Evolutionary conservation across 768 basidiomycete species (phyloP).

Genomic region (Podaxis mareebaensis): DNA sequence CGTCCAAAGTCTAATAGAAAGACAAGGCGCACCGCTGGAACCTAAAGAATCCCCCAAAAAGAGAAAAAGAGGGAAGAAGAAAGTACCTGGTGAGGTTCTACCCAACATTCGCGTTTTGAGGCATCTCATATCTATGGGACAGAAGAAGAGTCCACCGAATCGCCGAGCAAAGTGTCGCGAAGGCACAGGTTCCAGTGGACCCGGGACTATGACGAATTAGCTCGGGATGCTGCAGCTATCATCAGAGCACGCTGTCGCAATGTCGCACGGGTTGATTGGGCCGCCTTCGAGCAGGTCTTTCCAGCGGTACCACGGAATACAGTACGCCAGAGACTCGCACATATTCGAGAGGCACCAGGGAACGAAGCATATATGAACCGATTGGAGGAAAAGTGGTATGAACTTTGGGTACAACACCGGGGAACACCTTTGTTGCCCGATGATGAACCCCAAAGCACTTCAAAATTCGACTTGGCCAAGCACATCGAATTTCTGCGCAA

Average conservation of each 20-base stretch:
- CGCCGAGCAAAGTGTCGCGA: conserved; percentile 50
- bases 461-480: conserved; percentile 77
- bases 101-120: not conserved
- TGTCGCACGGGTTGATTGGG: conserved; percentile 63
- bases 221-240: conserved; percentile 81
- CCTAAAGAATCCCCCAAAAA: conserved; percentile 16
- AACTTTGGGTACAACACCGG: conserved; percentile 71
- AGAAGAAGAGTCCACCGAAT: conserved; percentile 16
- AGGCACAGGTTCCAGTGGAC: conserved; percentile 83
- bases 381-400: conserved; percentile 80
- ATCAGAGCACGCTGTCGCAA: conserved; percentile 75
- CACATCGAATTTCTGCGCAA: conserved; percentile 81
- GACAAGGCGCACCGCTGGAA: conserved; percentile 29
- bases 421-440: conserved; percentile 73
- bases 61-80: conserved; percentile 25
- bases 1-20: conserved; percentile 27
- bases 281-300: conserved; percentile 77
- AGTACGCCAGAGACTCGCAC: conserved; percentile 66
- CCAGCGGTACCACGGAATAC: conserved; percentile 72
- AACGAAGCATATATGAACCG: conserved; percentile 76
- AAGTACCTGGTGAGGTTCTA: conserved; percentile 10
- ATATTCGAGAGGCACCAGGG: conserved; percentile 60
- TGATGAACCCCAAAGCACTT: conserved; percentile 61
- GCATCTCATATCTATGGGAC: not conserved
- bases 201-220: conserved; percentile 84